phyloP scores from a whole-genome alignment of 148 eudicot species.

The Persicaria maculosa region DNA sequence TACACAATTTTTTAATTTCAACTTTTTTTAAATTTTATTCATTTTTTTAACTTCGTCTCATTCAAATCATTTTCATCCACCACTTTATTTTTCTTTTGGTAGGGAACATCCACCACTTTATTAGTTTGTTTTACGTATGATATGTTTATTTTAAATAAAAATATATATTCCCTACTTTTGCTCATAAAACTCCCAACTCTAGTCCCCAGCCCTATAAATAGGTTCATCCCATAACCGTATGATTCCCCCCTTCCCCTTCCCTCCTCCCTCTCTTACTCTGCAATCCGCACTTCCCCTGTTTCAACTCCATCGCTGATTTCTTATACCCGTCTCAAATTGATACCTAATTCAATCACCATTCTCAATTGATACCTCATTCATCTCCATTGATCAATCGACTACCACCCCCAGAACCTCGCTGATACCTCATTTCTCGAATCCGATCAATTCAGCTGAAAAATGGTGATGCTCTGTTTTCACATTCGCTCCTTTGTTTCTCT shows the following conservation, averaged over 20 bases:
- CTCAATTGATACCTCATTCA: background rate
- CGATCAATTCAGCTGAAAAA: background rate
- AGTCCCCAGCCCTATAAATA: background rate
- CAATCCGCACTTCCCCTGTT: background rate
- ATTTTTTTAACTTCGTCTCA: too few relatives aligned
- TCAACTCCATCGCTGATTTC: background rate
- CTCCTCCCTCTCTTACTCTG: background rate
- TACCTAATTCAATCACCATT: background rate
- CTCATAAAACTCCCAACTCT: too few relatives aligned
- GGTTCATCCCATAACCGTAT: background rate
- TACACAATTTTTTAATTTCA: too few relatives aligned
- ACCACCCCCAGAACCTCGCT: too few relatives aligned
- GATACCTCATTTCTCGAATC: background rate
- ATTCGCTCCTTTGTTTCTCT: background rate
- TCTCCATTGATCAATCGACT: background rate
- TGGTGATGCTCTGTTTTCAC: background rate
- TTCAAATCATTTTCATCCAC: too few relatives aligned
- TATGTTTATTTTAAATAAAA: too few relatives aligned
- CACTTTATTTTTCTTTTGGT: too few relatives aligned
- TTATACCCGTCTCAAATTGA: background rate
- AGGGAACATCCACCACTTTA: too few relatives aligned
- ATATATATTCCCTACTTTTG: too few relatives aligned
- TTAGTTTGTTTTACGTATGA: too few relatives aligned
- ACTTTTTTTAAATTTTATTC: too few relatives aligned
- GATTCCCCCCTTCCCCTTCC: background rate